Evolutionary conservation across 306 rosid genomes (phyloP).

Genomic region (Cucumis cinereus): DNA sequence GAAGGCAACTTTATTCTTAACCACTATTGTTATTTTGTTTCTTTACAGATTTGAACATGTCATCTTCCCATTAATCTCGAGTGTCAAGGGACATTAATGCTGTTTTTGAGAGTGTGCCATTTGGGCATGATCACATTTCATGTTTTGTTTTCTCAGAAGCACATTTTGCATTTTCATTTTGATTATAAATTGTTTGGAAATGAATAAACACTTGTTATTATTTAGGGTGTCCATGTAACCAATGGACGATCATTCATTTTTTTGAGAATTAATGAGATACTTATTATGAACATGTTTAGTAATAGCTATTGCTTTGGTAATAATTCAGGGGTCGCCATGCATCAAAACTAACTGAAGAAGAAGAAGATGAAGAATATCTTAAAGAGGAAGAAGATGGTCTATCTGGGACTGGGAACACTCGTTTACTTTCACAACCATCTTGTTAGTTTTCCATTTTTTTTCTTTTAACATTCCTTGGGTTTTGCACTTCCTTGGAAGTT

Average conservation of each 20-base stretch:
- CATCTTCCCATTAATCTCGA: background rate
- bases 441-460: constrained; percentile 30
- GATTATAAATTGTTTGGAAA: background rate
- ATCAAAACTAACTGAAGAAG: constrained; percentile 95
- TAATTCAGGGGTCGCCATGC: constrained; percentile 89
- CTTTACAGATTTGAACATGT: background rate
- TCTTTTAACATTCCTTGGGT: background rate
- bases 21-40: background rate
- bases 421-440: constrained; percentile 79
- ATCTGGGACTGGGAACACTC: constrained; percentile 55
- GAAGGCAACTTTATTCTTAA: background rate
- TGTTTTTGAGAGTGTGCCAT: background rate
- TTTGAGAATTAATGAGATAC: background rate
- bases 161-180: background rate
- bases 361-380: constrained; percentile 94
- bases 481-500: background rate
- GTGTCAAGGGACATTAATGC: background rate
- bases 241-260: background rate
- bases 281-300: background rate
- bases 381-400: constrained; percentile 91
- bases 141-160: background rate
- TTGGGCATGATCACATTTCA: background rate
- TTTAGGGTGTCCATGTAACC: background rate
- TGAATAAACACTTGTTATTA: background rate
- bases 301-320: background rate